Conservation (phyloP, 176 grass and related monocot genomes). For the Lolium perenne region DNA sequence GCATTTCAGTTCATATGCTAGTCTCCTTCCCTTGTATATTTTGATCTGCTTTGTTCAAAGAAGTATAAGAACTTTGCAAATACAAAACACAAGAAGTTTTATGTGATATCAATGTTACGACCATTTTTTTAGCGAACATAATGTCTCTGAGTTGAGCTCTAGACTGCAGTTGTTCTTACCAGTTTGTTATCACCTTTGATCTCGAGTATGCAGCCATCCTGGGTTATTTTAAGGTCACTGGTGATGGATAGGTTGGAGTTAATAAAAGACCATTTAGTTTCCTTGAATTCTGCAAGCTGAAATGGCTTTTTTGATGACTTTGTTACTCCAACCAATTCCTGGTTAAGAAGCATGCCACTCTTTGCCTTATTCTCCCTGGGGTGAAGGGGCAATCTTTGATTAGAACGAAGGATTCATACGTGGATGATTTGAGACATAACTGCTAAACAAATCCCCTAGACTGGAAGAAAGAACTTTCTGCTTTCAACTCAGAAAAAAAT, state of each 20-base stretch:
- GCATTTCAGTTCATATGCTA: slow-evolving; percentile 71
- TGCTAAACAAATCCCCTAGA: neutral
- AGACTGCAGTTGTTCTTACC: slow-evolving; percentile 54
- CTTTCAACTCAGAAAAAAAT: neutral
- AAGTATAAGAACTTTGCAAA: neutral
- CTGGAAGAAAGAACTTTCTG: neutral
- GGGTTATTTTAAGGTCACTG: slow-evolving; percentile 43
- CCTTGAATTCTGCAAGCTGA: slow-evolving; percentile 67
- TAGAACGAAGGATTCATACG: neutral
- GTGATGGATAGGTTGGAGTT: slow-evolving; percentile 54
- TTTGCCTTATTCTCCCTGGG: slow-evolving; percentile 51
- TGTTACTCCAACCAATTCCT: slow-evolving; percentile 63
- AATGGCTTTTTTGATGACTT: slow-evolving; percentile 47
- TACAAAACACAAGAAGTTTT: neutral
- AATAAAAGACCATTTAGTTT: slow-evolving; percentile 73
- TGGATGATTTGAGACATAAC: neutral
- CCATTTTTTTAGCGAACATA: neutral
- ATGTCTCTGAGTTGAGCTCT: slow-evolving; percentile 10
- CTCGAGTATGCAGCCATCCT: slow-evolving; percentile 61
- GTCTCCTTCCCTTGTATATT: slow-evolving; percentile 70
- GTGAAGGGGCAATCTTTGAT: neutral
- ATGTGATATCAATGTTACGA: neutral
- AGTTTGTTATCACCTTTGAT: slow-evolving; percentile 55
- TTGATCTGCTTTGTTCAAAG: slow-evolving; percentile 66
- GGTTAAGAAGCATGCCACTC: slow-evolving; percentile 29